Evolutionary conservation across 2,329 filamentous ascomycete species (phyloP).

Genomic region (Colletotrichum sp.): DNA sequence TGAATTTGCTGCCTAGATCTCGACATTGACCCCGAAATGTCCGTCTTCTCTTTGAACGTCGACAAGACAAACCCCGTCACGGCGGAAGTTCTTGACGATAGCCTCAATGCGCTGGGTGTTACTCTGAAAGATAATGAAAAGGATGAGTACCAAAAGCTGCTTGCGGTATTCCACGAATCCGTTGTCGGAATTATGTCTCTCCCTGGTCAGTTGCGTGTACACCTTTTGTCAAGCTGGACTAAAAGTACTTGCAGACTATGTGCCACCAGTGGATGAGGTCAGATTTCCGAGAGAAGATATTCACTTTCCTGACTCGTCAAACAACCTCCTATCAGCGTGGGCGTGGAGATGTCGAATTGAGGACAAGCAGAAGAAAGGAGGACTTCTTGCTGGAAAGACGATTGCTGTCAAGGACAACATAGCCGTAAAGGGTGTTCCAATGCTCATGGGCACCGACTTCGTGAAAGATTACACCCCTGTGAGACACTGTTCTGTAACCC

Average conservation of each 20-base stretch:
- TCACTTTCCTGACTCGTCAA: neutral
- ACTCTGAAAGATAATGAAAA: neutral
- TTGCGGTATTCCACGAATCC: slow-evolving; percentile 11
- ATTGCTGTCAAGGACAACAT: slow-evolving; percentile 35
- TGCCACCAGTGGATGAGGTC: neutral
- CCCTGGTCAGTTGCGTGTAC: neutral
- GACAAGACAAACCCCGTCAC: neutral
- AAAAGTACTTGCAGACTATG: neutral
- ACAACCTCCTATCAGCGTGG: neutral
- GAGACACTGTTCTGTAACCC: neutral
- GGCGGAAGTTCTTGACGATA: neutral
- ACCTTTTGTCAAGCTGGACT: neutral
- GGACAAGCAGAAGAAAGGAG: neutral
- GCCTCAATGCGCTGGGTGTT: neutral
- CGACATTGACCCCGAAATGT: neutral
- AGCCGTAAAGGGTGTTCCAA: slow-evolving; percentile 22
- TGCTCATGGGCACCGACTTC: slow-evolving; percentile 8
- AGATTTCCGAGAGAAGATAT: neutral
- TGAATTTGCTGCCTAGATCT: neutral
- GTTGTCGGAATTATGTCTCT: neutral
- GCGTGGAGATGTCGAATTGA: neutral
- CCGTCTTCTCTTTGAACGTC: slow-evolving; percentile 8
- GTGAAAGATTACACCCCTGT: neutral
- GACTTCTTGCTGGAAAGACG: slow-evolving; percentile 20
- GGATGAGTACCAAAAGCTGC: neutral